phyloP scores from a whole-genome alignment of 1,284 basidiomycete species.

The Ganoderma multipileum region DNA sequence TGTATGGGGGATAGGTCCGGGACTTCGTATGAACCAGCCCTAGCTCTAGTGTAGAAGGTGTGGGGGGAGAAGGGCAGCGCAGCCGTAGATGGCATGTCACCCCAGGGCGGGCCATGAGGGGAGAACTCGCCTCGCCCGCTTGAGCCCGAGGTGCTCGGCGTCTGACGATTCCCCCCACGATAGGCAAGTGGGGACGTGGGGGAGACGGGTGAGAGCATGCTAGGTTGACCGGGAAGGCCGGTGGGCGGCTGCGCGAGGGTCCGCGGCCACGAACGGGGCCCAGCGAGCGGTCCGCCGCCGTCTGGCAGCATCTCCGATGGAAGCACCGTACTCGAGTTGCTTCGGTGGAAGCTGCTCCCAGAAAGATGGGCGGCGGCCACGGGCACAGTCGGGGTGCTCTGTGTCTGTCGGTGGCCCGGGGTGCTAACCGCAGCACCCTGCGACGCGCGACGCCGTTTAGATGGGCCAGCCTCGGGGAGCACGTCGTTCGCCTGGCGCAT shows the following conservation, averaged over 20 bases:
- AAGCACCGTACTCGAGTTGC: slow-evolving; percentile 15
- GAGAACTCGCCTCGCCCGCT: slow-evolving; percentile 11
- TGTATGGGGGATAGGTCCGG: slow-evolving; percentile 11
- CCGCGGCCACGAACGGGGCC: slow-evolving; percentile 17
- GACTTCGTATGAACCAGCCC: slow-evolving; percentile 1
- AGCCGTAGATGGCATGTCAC: slow-evolving; percentile 13
- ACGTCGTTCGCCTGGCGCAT: not conserved
- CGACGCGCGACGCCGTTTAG: not conserved
- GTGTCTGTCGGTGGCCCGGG: not conserved
- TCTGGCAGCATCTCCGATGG: slow-evolving; percentile 12
- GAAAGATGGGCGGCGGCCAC: not conserved
- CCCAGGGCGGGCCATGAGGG: slow-evolving; percentile 5
- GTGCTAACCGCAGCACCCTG: not conserved
- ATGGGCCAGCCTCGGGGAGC: not conserved
- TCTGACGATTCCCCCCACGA: slow-evolving; percentile 8
- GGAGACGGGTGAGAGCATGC: slow-evolving; percentile 7
- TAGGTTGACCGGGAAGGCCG: not conserved
- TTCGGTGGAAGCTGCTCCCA: slow-evolving; percentile 9
- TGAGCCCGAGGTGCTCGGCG: slow-evolving; percentile 15
- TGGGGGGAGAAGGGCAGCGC: slow-evolving; percentile 6
- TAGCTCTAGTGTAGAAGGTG: slow-evolving; percentile 3
- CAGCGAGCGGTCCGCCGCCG: not conserved
- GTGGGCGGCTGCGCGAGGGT: not conserved
- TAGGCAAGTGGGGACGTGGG: not conserved
- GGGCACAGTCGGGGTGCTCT: not conserved